A percentile compares a stretch with the other conserved stretches of the same genome.
Conservation (phyloP, 1,284 basidiomycete genomes). For the Moniliophthora roreri region DNA sequence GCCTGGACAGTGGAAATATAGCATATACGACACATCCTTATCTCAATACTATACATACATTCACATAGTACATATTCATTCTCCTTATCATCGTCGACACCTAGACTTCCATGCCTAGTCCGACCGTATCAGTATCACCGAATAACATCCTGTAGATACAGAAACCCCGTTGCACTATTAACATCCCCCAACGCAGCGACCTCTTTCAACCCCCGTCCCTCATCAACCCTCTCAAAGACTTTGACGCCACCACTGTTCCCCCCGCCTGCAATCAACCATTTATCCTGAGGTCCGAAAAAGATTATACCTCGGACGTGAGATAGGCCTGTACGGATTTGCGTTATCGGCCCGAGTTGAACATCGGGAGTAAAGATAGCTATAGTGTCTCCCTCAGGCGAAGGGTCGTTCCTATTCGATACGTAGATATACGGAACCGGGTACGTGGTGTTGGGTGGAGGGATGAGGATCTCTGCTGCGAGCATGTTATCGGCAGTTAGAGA, state of each 20-base stretch:
- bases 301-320: constrained; percentile 51
- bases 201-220: constrained; percentile 41
- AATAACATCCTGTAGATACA: too few species aligned
- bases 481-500: constrained; percentile 39
- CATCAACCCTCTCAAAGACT: constrained; percentile 49
- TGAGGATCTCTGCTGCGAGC: constrained; percentile 59
- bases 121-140: too few species aligned
- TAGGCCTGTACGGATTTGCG: constrained; percentile 50
- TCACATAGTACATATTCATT: too few species aligned
- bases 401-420: constrained; percentile 64
- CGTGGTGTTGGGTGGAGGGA: constrained; percentile 41
- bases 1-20: too few species aligned
- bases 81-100: too few species aligned
- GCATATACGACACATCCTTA: too few species aligned
- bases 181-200: constrained; percentile 37
- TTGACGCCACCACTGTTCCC: constrained; percentile 48
- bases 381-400: constrained; percentile 57
- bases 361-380: constrained; percentile 56
- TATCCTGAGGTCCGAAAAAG: constrained; percentile 49
- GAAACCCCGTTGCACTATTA: constrained; percentile 44
- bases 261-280: constrained; percentile 50
- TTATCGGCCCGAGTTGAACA: constrained; percentile 40
- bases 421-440: constrained; percentile 55
- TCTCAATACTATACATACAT: too few species aligned
- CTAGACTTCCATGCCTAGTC: too few species aligned